Evolutionary conservation across 1,284 basidiomycete genomes (phyloP).

Genomic region (Earliella scabrosa): DNA sequence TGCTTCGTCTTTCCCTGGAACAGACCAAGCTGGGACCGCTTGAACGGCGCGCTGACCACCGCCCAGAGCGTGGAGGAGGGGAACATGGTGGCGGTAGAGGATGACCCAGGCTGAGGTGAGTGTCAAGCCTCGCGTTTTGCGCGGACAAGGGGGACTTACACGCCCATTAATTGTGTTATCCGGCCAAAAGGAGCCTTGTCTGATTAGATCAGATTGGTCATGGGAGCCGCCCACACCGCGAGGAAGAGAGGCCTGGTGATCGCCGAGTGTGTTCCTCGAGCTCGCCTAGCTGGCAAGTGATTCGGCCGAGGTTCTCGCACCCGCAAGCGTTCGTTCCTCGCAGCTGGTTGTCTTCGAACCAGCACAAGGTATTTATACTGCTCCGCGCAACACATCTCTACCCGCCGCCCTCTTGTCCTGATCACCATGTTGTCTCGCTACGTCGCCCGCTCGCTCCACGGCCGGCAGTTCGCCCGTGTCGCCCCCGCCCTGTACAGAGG

Average conservation of each 20-base stretch:
- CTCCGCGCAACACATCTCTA: background rate
- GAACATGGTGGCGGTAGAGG: slow-evolving; percentile 35
- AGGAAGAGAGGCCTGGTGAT: slow-evolving; percentile 3
- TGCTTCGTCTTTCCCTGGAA: slow-evolving; percentile 82
- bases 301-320: slow-evolving; percentile 27
- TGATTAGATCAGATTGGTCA: slow-evolving; percentile 21
- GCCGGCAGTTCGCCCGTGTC: slow-evolving; percentile 11
- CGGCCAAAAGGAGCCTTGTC: background rate
- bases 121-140: background rate
- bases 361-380: slow-evolving; percentile 13
- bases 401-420: slow-evolving; percentile 6
- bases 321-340: background rate
- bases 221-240: background rate
- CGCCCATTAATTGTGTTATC: background rate
- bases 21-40: slow-evolving; percentile 74
- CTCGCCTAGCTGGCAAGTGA: slow-evolving; percentile 7
- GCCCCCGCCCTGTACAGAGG: slow-evolving; percentile 24
- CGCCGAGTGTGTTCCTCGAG: background rate
- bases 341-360: background rate
- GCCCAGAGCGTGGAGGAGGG: slow-evolving; percentile 37
- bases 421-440: slow-evolving; percentile 23
- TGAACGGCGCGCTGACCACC: slow-evolving; percentile 68
- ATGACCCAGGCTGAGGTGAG: background rate
- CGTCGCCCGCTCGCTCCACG: slow-evolving; percentile 18
- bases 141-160: background rate